Evolutionary conservation across 106 monocot species (phyloP).

Genomic region (Xerophyta viscosa): DNA sequence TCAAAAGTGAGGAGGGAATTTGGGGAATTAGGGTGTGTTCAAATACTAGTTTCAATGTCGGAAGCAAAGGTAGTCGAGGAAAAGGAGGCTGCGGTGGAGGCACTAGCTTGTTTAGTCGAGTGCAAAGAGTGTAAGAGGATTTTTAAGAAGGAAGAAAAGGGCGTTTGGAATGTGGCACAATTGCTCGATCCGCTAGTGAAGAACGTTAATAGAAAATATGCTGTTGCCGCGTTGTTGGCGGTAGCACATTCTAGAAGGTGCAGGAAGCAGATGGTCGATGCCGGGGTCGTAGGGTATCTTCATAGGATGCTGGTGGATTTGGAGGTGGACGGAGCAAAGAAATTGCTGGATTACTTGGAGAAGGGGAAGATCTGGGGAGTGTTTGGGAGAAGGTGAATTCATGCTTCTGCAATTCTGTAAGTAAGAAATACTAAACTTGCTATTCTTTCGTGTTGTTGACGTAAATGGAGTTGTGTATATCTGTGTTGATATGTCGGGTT

Average conservation of each 20-base stretch:
- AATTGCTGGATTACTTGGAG: slow-evolving; percentile 49
- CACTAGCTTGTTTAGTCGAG: slow-evolving; percentile 40
- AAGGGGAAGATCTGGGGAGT: slow-evolving; percentile 64
- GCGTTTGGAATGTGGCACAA: slow-evolving; percentile 43
- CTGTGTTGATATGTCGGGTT: not conserved
- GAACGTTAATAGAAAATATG: slow-evolving; percentile 51
- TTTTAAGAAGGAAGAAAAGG: slow-evolving; percentile 72
- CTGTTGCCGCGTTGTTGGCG: slow-evolving; percentile 32
- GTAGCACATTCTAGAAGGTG: slow-evolving; percentile 55
- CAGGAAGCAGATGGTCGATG: slow-evolving; percentile 67
- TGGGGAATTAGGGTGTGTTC: slow-evolving; percentile 23
- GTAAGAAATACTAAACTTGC: too few relatives aligned
- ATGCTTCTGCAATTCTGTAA: not conserved
- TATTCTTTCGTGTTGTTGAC: too few relatives aligned
- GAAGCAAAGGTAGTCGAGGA: slow-evolving; percentile 55
- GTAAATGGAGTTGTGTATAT: not conserved
- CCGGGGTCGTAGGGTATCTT: slow-evolving; percentile 57
- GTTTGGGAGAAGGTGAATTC: slow-evolving; percentile 29
- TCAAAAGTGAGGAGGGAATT: slow-evolving; percentile 29
- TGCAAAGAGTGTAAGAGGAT: slow-evolving; percentile 25
- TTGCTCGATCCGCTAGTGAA: slow-evolving; percentile 43
- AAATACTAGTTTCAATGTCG: slow-evolving; percentile 45
- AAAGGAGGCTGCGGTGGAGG: slow-evolving; percentile 56
- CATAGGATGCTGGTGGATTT: slow-evolving; percentile 28
- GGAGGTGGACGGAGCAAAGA: slow-evolving; percentile 78